phyloP scores from a whole-genome alignment of 345 rosid genomes.

The Eucalyptus rudis region DNA sequence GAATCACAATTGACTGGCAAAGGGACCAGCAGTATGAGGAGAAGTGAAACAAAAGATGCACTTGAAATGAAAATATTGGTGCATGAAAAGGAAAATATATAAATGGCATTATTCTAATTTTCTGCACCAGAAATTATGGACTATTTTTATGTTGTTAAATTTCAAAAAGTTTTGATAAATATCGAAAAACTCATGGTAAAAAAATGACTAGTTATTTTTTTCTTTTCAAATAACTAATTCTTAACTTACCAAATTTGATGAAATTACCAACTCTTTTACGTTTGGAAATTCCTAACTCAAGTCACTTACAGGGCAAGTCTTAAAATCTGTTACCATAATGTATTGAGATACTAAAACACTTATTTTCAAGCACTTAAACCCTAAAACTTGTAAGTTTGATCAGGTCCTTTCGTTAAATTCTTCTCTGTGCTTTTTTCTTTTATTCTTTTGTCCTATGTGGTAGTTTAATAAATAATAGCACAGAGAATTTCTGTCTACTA shows the following conservation, averaged over 20 bases:
- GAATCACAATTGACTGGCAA: not conserved
- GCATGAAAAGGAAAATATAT: not conserved
- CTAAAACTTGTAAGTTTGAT: not conserved
- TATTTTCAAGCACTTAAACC: not conserved
- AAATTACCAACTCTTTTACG: not conserved
- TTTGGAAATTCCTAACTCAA: not conserved
- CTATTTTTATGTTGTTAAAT: not conserved
- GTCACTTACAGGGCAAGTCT: not conserved
- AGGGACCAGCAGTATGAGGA: not conserved
- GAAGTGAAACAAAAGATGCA: not conserved
- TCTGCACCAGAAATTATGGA: not conserved
- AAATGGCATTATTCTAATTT: not conserved
- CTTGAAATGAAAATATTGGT: not conserved
- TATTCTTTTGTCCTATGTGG: not conserved
- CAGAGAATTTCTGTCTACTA: not conserved
- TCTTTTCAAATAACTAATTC: not conserved
- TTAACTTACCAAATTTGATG: not conserved
- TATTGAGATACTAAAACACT: not conserved
- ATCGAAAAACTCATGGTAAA: not conserved
- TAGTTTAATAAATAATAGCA: not conserved
- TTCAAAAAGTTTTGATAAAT: not conserved
- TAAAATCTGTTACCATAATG: not conserved
- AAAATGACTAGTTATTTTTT: not conserved
- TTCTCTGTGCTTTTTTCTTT: accelerated
- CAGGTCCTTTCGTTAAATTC: not conserved